A percentile compares a stretch with the other conserved stretches of the same genome.
phyloP scores from a whole-genome alignment of 306 rosid species.

The Dryas drummondii region DNA sequence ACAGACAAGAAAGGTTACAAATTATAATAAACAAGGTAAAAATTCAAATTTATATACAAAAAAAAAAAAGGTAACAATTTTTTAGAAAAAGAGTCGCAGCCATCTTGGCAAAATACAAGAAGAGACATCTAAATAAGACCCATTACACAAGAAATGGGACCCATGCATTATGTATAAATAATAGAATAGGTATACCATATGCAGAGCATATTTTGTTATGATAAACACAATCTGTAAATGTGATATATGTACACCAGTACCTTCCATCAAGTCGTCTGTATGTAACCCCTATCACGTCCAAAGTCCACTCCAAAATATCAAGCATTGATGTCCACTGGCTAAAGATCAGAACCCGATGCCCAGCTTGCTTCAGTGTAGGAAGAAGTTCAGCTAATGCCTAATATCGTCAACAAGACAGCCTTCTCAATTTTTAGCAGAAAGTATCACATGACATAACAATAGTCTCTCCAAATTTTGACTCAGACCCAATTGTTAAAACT shows the following conservation, averaged over 20 bases:
- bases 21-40: not conserved
- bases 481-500: conserved; percentile 12
- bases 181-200: not conserved
- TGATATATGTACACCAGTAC: conserved; percentile 36
- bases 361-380: conserved; percentile 68
- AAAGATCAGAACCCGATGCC: conserved; percentile 87
- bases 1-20: not conserved
- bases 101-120: too few species aligned
- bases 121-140: too few species aligned
- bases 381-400: conserved; percentile 79
- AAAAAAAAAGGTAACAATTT: too few species aligned
- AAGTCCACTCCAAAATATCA: conserved; percentile 91
- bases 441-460: not conserved
- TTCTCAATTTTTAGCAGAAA: conserved; percentile 28
- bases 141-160: too few species aligned
- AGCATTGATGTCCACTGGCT: conserved; percentile 99
- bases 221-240: not conserved
- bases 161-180: not conserved
- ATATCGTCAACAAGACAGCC: conserved; percentile 30
- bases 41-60: not conserved
- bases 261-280: conserved; percentile 98
- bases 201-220: not conserved
- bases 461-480: conserved; percentile 13
- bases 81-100: too few species aligned
- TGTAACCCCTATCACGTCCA: conserved; percentile 89